Conservation (phyloP, 1,284 basidiomycete genomes). For the Sanghuangporus weigelae region DNA sequence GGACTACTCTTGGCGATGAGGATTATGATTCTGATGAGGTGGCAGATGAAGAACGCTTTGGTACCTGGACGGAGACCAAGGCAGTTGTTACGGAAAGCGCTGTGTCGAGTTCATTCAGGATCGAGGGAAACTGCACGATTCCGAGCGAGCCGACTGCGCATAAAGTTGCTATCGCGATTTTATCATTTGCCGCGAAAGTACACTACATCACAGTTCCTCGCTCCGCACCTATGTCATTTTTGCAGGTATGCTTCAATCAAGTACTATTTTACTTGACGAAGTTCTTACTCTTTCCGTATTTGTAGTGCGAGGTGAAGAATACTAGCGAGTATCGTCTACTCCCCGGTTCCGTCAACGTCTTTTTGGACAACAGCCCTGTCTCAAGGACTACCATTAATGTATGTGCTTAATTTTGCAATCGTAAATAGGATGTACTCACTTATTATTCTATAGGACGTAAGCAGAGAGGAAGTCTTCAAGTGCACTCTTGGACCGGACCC, state of each 20-base stretch:
- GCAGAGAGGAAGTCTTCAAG: constrained; percentile 43
- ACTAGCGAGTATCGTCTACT: constrained; percentile 47
- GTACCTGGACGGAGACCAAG: constrained; percentile 1
- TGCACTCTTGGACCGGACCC: constrained; percentile 53
- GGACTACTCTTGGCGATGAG: background rate
- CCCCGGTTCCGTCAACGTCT: constrained; percentile 45
- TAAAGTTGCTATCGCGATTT: constrained; percentile 45
- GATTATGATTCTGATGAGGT: background rate
- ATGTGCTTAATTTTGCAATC: constrained; percentile 17
- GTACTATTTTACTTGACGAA: constrained; percentile 14
- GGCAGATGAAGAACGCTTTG: constrained; percentile 21
- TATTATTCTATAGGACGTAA: constrained; percentile 33
- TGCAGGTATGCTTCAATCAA: constrained; percentile 31
- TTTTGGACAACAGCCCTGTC: constrained; percentile 45
- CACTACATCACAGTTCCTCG: constrained; percentile 46
- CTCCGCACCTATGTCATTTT: constrained; percentile 39
- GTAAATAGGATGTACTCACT: background rate
- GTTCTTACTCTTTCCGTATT: constrained; percentile 5
- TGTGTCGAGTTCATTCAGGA: constrained; percentile 43
- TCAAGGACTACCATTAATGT: constrained; percentile 43
- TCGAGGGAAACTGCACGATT: constrained; percentile 43
- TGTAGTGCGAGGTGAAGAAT: constrained; percentile 44
- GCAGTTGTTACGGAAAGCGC: constrained; percentile 42
- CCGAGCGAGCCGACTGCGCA: constrained; percentile 49
- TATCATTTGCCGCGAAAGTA: constrained; percentile 42